phyloP scores from a whole-genome alignment of 2,329 filamentous ascomycete genomes.

The Diaporthe sp. region DNA sequence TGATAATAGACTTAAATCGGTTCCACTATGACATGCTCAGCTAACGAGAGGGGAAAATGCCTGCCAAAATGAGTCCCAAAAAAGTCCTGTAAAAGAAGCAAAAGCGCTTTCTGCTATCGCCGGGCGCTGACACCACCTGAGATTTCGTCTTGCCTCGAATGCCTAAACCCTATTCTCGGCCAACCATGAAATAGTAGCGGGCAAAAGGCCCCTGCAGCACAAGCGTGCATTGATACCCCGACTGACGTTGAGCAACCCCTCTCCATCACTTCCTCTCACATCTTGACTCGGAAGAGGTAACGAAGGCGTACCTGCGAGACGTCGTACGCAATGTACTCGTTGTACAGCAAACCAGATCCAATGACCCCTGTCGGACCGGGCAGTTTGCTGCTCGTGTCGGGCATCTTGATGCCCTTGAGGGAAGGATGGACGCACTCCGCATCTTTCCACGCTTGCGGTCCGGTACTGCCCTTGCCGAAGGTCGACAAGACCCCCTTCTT shows the following conservation, averaged over 20 bases:
- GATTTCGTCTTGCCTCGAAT: neutral
- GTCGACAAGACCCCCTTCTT: constrained; percentile 72
- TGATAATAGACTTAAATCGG: constrained; percentile 17
- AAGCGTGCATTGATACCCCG: neutral
- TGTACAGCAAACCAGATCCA: constrained; percentile 68
- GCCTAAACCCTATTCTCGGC: neutral
- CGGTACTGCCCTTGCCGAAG: constrained; percentile 73
- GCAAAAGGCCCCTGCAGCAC: neutral
- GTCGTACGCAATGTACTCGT: constrained; percentile 81
- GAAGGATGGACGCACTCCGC: constrained; percentile 72
- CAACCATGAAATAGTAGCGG: neutral
- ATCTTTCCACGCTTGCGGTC: constrained; percentile 80
- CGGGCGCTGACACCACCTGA: neutral
- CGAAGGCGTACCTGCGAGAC: constrained; percentile 75
- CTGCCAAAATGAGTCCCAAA: neutral
- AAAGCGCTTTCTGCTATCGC: neutral
- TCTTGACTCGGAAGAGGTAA: constrained; percentile 74
- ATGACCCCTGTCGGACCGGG: constrained; percentile 60
- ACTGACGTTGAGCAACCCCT: neutral
- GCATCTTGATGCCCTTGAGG: constrained; percentile 77
- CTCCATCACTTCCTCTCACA: constrained; percentile 43
- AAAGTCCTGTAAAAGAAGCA: neutral
- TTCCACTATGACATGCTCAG: constrained; percentile 2
- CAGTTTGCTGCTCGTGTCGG: constrained; percentile 54
- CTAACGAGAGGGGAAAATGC: neutral